Evolutionary conservation across 2,329 filamentous ascomycete genomes (phyloP).

Genomic region (Calcarisporium arbuscula): DNA sequence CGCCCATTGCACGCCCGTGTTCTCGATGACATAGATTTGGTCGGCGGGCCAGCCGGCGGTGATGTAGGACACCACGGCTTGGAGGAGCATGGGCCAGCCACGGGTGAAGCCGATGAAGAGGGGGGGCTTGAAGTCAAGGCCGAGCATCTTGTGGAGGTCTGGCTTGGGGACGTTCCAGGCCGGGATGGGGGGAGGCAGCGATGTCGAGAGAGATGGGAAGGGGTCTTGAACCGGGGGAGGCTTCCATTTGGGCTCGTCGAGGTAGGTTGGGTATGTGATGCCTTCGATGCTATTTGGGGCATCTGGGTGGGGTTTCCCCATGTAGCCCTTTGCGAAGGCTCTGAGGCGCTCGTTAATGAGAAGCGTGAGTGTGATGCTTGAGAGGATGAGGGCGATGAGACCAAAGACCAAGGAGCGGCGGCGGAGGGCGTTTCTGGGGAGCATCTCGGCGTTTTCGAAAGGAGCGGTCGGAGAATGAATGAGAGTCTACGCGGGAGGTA

Average conservation of each 20-base stretch:
- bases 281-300: too few relatives aligned
- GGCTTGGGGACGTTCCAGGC: slow-evolving; percentile 35
- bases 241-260: slow-evolving; percentile 24
- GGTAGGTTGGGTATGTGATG: too few relatives aligned
- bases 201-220: slow-evolving; percentile 32
- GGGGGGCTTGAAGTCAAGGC: slow-evolving; percentile 35
- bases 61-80: slow-evolving; percentile 50
- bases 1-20: slow-evolving; percentile 49
- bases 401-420: too few relatives aligned
- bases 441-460: too few relatives aligned
- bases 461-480: too few relatives aligned
- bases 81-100: slow-evolving; percentile 48
- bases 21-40: slow-evolving; percentile 54
- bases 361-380: too few relatives aligned
- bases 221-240: slow-evolving; percentile 34
- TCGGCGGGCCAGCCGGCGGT: slow-evolving; percentile 51
- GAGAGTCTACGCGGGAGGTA: too few relatives aligned
- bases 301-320: too few relatives aligned
- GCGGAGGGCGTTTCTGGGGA: too few relatives aligned
- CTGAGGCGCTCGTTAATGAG: too few relatives aligned
- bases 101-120: slow-evolving; percentile 55
- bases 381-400: too few relatives aligned
- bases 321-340: too few relatives aligned
- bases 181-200: slow-evolving; percentile 33
- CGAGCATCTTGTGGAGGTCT: slow-evolving; percentile 31